Evolutionary conservation across 1,284 basidiomycete species (phyloP).

Genomic region (Sanguinoderma infundibulare): DNA sequence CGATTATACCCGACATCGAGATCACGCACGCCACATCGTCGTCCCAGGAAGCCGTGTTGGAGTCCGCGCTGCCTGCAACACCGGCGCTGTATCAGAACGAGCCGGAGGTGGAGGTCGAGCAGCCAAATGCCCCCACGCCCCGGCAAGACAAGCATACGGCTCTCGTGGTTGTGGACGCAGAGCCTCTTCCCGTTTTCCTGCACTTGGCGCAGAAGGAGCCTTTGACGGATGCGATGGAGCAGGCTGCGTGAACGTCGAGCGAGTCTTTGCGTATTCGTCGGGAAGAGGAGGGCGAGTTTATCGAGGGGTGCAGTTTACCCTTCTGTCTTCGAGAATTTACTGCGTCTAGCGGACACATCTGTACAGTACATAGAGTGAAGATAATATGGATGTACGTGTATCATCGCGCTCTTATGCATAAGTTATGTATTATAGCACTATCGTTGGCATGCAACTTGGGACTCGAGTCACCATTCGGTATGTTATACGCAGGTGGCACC

Average conservation of each 20-base stretch:
- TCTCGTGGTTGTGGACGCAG: conserved; percentile 1
- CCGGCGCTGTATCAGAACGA: conserved; percentile 18
- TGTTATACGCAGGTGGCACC: too few species aligned
- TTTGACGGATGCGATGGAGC: background rate
- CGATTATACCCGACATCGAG: conserved; percentile 10
- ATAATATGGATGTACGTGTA: too few species aligned
- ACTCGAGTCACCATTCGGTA: too few species aligned
- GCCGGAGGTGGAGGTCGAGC: conserved; percentile 24
- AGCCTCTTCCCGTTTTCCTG: background rate
- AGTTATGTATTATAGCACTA: too few species aligned
- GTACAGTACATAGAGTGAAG: too few species aligned
- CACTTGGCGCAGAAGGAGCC: background rate
- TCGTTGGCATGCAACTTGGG: too few species aligned
- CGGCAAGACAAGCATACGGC: conserved; percentile 10
- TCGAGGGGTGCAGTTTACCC: too few species aligned
- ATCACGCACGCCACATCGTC: conserved; percentile 1
- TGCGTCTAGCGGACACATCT: too few species aligned
- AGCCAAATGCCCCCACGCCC: conserved; percentile 18
- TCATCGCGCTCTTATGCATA: too few species aligned
- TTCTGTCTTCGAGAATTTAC: too few species aligned
- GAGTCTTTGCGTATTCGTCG: too few species aligned
- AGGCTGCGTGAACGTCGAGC: background rate
- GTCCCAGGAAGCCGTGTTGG: background rate
- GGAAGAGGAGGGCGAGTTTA: too few species aligned
- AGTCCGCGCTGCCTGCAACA: conserved; percentile 10